phyloP scores from a whole-genome alignment of 1,139 yeast genomes.

The Saccharomyces hybrid region DNA sequence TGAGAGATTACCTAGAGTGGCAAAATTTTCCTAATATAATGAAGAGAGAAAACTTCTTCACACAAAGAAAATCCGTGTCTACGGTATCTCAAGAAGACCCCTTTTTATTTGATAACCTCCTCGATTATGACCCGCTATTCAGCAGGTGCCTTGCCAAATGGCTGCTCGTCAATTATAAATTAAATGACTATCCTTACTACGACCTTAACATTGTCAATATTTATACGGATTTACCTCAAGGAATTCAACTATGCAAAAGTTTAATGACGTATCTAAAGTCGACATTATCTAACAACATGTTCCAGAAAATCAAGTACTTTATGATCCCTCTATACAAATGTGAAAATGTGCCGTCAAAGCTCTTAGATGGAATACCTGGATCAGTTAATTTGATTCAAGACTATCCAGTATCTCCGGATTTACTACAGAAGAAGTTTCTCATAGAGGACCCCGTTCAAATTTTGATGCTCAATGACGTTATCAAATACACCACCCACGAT shows the following conservation, averaged over 20 bases:
- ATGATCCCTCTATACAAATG: slow-evolving; percentile 25
- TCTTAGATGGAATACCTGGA: slow-evolving; percentile 16
- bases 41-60: slow-evolving; percentile 20
- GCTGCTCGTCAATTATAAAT: slow-evolving; percentile 26
- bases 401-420: neutral
- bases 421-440: neutral
- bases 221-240: slow-evolving; percentile 24
- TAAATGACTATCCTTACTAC: slow-evolving; percentile 28
- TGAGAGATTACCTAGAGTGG: slow-evolving; percentile 23
- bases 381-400: slow-evolving; percentile 14
- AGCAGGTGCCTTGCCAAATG: slow-evolving; percentile 27
- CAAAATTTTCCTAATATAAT: slow-evolving; percentile 13
- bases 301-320: slow-evolving; percentile 20
- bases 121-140: slow-evolving; percentile 18
- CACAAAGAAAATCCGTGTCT: slow-evolving; percentile 2
- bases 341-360: slow-evolving; percentile 5
- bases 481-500: slow-evolving; percentile 25
- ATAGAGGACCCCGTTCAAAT: slow-evolving; percentile 28
- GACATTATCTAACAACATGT: slow-evolving; percentile 15
- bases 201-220: slow-evolving; percentile 26
- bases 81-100: neutral
- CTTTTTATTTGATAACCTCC: slow-evolving; percentile 7
- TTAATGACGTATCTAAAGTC: slow-evolving; percentile 18
- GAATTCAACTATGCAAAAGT: slow-evolving; percentile 12
- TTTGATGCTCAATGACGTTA: slow-evolving; percentile 24